Evolutionary conservation across 2,329 filamentous ascomycete genomes (phyloP), one percentile per base, ranked within the genome.

Genomic region (Hirsutella rhossiliensis): DNA sequence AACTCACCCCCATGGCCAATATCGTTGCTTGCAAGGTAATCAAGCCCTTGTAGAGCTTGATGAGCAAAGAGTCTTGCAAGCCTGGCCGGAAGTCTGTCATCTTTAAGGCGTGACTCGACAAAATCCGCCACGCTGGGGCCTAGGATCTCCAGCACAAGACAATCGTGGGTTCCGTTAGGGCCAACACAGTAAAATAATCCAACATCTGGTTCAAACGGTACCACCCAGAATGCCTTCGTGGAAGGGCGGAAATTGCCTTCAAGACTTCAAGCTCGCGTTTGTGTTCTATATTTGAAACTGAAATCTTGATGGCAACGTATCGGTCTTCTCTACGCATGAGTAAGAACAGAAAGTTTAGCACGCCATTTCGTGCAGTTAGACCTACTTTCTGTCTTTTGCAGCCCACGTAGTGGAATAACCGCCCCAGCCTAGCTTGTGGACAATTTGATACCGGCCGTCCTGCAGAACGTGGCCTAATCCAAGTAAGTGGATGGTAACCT

Each of bases 1-100:
- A 3, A 17, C 31, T 44, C 43, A 54, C 53, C 53, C 1, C 54
- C 50, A 42, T 55, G 54, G 2, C 43, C 50, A 31, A 55, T 53
- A 4, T 36, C 23, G 11, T 47, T 23, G 3, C 9, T 5, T 2
- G 38, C 7, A 5, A 56, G 48, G 29, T 44, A 48, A 29, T 52
- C 49, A 3, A 56, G 11, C 7, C 32, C 32, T 34, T 34, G 32
- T n/a, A 34, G 32, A 9, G 32, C 32, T n/a, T 34, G 32, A 11
- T 34, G 13, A n/a, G 32, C 32, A 15, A 34, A 34, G 32, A n/a
- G 8, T 15, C 32, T 34, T 5, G 32, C 32, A n/a, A 34, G 32
- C 7, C 15, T 34, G 13, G 32, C 32, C 17, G 32, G 32, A 34
- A 34, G 32, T n/a, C 32, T 34, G 13, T 34, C 32, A 15, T 34